Evolutionary conservation across 2,329 filamentous ascomycete species (phyloP), one percentile per base, ranked within the genome.

Genomic region (Fusarium globosum): DNA sequence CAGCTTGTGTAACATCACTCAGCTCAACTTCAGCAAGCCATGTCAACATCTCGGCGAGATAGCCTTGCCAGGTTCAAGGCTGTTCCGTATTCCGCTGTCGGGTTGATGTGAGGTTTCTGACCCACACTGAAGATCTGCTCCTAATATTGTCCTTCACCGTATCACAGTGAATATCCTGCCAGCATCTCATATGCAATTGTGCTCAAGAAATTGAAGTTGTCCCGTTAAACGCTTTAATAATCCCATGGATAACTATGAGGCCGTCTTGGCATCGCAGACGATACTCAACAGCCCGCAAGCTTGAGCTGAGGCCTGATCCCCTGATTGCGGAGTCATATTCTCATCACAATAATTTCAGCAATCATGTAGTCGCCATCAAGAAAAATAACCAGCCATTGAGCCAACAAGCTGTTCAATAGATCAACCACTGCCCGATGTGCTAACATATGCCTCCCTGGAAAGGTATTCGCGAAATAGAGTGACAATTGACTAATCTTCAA

Each of bases 161-260:
- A 15, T 43, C 55, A 52, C 68, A 55, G 36, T 55, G 56, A 62
- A 60, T 51, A 55, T 53, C 56, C 45, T 35, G 23, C 6, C 41
- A 33, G 30, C 56, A 68, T 58, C 30, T 30, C 68, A 64, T 71
- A 60, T 72, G 57, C 60, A 58, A 41, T 56, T 49, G 16, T 33
- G 20, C 42, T 49, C 26, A 26, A 42, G 18, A 13, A 12, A 30
- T 16, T 39, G 33, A 28, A 15, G 7, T 28, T n/a, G 20, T 30
- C 46, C 30, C 18, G 16, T 7, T 8, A 23, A 35, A 26, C n/a
- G 10, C 9, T 43, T 59, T 43, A 13, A 39, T 43, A 42, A 52
- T 30, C 11, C 11, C 36, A 36, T 21, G 26, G 36, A 52, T n/a
- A 21, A 13, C 21, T 42, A 13, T 16, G 41, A 33, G 12, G 15